These are phyloP conservation scores for Physcia stellaris DNA, from an alignment of 495 filamentous ascomycete genomes.

Conservation along the genomic window DNA sequence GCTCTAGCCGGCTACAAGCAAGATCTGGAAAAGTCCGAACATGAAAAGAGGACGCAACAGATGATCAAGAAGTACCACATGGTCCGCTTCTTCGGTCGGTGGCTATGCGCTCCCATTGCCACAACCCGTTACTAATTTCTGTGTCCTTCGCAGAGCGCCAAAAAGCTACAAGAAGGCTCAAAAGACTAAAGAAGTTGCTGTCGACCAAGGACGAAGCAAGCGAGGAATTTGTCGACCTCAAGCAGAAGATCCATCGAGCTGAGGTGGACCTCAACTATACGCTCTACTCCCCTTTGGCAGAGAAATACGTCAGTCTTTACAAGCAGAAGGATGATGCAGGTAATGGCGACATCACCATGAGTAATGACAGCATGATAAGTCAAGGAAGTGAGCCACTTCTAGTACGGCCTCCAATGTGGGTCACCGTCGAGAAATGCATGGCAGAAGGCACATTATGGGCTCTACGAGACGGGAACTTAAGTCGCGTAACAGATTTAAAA, in stretches of 20 bases:
- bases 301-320: constrained; percentile 72
- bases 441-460: constrained; percentile 47
- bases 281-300: constrained; percentile 63
- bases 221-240: constrained; percentile 29
- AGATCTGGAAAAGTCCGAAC: constrained; percentile 43
- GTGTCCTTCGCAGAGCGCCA: constrained; percentile 53
- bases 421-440: constrained; percentile 52
- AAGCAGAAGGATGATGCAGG: constrained; percentile 12
- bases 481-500: constrained; percentile 15
- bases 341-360: constrained; percentile 6
- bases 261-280: constrained; percentile 80
- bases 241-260: constrained; percentile 48
- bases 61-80: constrained; percentile 88
- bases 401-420: constrained; percentile 52
- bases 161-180: constrained; percentile 61
- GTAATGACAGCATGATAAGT: constrained; percentile 11
- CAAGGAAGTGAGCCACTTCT: constrained; percentile 9
- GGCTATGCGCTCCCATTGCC: not conserved
- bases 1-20: constrained; percentile 63
- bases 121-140: not conserved
- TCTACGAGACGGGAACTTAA: constrained; percentile 37
- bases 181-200: constrained; percentile 45
- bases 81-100: constrained; percentile 75
- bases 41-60: constrained; percentile 46
- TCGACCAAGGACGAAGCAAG: constrained; percentile 7